phyloP scores from a whole-genome alignment of 371 early-diverging fungal genomes.

The Saksenaea oblongispora region DNA sequence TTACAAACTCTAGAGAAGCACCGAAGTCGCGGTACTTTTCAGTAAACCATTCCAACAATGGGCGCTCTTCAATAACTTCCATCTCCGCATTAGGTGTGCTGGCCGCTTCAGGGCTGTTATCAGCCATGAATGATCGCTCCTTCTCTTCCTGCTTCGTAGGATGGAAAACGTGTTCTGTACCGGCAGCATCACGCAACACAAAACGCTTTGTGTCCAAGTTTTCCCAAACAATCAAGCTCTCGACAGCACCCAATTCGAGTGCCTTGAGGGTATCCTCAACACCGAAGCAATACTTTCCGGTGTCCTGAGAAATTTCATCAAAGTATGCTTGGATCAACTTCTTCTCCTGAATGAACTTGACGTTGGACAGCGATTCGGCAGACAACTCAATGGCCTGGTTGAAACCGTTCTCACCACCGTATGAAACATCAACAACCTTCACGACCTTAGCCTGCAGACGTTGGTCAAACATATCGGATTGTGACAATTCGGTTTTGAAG shows the following conservation, averaged over 20 bases:
- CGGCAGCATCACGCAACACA: conserved; percentile 66
- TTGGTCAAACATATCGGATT: conserved; percentile 91
- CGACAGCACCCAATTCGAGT: conserved; percentile 92
- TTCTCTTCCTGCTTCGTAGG: conserved; percentile 81
- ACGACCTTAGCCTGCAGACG: conserved; percentile 88
- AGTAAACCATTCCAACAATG: conserved; percentile 95
- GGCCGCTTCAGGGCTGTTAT: conserved; percentile 28
- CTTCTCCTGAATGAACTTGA: conserved; percentile 97
- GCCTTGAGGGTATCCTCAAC: conserved; percentile 93
- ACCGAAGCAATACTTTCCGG: conserved; percentile 95
- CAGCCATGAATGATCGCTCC: conserved; percentile 48
- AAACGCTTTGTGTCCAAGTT: conserved; percentile 76
- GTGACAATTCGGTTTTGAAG: conserved; percentile 93
- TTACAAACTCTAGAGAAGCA: conserved; percentile 91
- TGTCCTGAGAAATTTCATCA: conserved; percentile 94
- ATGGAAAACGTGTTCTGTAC: conserved; percentile 65
- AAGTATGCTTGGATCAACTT: conserved; percentile 93
- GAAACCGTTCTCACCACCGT: conserved; percentile 98
- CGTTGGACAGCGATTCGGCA: conserved; percentile 87
- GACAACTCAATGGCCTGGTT: conserved; percentile 96
- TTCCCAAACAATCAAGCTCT: conserved; percentile 95
- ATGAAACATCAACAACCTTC: conserved; percentile 93
- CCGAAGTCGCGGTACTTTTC: conserved; percentile 94
- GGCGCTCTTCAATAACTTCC: conserved; percentile 74
- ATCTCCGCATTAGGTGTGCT: conserved; percentile 62